phyloP scores from a whole-genome alignment of 2,329 filamentous ascomycete species.

The Sporothrix protearum region DNA sequence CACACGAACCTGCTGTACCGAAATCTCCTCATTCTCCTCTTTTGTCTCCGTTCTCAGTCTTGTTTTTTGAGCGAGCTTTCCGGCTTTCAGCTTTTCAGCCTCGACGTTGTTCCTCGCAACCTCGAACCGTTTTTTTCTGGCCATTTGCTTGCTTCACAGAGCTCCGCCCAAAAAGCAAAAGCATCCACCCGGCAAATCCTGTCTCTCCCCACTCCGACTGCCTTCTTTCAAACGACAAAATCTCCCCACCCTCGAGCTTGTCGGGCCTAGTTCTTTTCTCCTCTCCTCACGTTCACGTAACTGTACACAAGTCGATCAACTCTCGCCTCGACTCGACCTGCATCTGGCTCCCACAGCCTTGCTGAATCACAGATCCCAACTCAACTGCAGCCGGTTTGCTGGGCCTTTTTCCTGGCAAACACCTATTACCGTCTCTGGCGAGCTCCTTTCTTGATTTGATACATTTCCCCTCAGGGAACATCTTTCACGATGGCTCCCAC shows the following conservation, averaged over 20 bases:
- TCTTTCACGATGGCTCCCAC: slow-evolving; percentile 57
- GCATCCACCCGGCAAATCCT: slow-evolving; percentile 19
- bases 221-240: slow-evolving; percentile 10
- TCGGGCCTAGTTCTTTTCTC: not conserved
- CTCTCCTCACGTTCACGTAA: not conserved
- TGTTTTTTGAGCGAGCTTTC: not conserved
- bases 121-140: not conserved
- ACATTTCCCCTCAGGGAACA: not conserved
- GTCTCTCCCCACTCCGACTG: slow-evolving; percentile 15
- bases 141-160: not conserved
- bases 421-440: not conserved
- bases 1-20: not conserved
- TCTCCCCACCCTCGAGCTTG: slow-evolving; percentile 16
- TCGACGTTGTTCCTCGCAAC: not conserved
- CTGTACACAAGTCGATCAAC: not conserved
- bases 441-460: slow-evolving; percentile 3
- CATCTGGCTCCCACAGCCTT: not conserved
- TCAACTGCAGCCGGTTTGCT: slow-evolving; percentile 16
- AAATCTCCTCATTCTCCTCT: not conserved
- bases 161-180: slow-evolving; percentile 2
- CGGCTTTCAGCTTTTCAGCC: not conserved
- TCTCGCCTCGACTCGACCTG: not conserved
- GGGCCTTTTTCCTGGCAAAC: slow-evolving; percentile 20
- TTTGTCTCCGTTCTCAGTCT: not conserved
- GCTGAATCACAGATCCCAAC: not conserved